Base-by-base conservation (phyloP, 768 basidiomycete genomes). In the Scleroderma citrinum region DNA sequence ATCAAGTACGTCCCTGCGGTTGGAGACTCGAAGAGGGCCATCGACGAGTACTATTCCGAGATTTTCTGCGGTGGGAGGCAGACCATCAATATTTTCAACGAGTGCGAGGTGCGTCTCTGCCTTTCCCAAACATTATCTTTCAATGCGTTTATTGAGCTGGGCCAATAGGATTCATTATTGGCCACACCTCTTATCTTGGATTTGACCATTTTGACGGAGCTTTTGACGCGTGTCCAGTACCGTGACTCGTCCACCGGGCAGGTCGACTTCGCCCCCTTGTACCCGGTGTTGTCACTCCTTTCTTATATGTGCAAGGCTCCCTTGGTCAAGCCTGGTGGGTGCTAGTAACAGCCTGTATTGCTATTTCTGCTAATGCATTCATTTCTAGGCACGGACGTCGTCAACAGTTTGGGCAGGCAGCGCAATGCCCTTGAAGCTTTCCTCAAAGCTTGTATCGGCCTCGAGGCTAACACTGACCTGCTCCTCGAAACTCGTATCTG, bases 11-110 rank as follows among this genome's bases (percentile, higher is more conserved):
- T 97, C 2, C 92, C 92, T 19, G 90, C 93, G 21, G 93, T 95
- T 26, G 94, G 95, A 34, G 96, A 98, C 73, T 91, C 89, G 49
- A 98, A 97, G 82, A 80, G 92, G 49, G 96, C 94, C n/a, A 92
- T 98, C 76, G 96, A 98, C 71, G 94, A 97, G 75, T 98, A 97
- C 72, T 92, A 93, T 70, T 94, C 91, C 11, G 94, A 98, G 77
- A 93, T 98, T 61, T 85, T 94, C 74, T 95, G 94, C 63, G 94
- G 94, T 57, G 94, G 94, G 24, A 76, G 91, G 54, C 89, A 87
- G 55, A 91, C 88, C 11, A 93, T 96, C 76, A 92, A 90, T 67
- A 91, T 92, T 72, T 96, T 95, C 81, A 97, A 97, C 69, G 89
- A 94, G 69, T 97, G 95, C 76, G 92, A 95, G 76, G 86, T 85